Conservation (phyloP, 2,329 filamentous ascomycete genomes). For the Fusarium tupiense region DNA sequence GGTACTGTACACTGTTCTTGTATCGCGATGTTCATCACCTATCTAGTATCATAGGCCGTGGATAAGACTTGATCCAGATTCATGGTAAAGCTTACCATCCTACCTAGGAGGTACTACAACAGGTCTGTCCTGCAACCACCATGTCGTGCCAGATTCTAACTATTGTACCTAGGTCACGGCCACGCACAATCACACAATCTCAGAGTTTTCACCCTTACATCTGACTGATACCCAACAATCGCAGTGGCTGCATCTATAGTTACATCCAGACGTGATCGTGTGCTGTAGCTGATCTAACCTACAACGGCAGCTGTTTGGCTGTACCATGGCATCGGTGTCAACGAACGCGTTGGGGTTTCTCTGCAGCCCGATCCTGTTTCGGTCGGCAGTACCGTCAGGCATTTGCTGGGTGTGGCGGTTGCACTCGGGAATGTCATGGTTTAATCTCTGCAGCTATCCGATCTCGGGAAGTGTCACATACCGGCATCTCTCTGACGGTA, state of each 20-base stretch:
- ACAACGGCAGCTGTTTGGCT: constrained; percentile 17
- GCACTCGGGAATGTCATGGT: constrained; percentile 29
- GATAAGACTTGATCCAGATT: neutral
- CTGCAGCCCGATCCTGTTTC: constrained; percentile 17
- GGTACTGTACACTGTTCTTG: neutral
- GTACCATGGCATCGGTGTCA: constrained; percentile 26
- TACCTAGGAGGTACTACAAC: neutral
- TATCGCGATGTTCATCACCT: neutral
- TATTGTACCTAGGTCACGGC: neutral
- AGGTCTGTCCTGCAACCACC: neutral
- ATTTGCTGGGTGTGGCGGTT: constrained; percentile 12
- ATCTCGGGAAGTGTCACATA: constrained; percentile 9
- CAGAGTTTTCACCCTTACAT: neutral
- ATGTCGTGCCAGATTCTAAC: neutral
- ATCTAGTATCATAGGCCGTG: neutral
- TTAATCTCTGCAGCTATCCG: constrained; percentile 7
- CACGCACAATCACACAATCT: neutral
- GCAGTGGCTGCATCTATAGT: constrained; percentile 9
- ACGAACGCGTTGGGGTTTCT: constrained; percentile 26
- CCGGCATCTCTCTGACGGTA: neutral
- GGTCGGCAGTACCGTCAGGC: constrained; percentile 24
- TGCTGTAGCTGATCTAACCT: neutral
- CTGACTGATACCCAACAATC: neutral
- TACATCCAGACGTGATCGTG: neutral
- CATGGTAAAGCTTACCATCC: neutral